Conservation (phyloP, 2,329 filamentous ascomycete genomes). For the Penicillium frequentans region DNA sequence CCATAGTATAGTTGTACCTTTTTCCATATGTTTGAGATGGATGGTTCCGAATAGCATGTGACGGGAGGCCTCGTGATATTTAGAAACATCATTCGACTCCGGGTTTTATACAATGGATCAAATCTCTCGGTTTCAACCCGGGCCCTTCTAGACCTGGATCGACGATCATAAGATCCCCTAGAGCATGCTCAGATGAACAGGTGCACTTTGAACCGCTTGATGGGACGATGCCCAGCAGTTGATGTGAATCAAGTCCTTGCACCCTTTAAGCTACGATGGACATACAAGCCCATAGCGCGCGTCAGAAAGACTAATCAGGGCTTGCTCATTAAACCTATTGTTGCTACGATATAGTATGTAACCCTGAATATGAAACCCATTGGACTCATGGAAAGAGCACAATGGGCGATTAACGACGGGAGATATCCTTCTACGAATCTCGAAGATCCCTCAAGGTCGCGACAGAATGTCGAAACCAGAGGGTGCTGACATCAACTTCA, state of each 20-base stretch:
- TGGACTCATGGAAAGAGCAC: conserved; percentile 46
- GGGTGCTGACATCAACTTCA: conserved; percentile 44
- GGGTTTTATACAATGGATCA: neutral
- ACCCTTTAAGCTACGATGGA: neutral
- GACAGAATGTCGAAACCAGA: conserved; percentile 49
- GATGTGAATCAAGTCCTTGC: neutral
- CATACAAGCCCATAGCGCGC: neutral
- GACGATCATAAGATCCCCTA: neutral
- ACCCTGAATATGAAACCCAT: conserved; percentile 53
- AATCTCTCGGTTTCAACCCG: neutral
- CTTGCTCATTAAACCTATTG: neutral
- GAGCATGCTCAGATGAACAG: neutral
- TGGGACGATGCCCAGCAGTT: too few relatives aligned
- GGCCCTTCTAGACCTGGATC: neutral
- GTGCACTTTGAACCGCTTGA: too few relatives aligned
- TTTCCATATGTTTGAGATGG: neutral
- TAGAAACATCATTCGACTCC: neutral
- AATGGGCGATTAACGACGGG: conserved; percentile 54
- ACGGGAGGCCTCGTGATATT: neutral
- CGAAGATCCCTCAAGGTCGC: conserved; percentile 39
- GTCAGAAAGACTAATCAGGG: neutral
- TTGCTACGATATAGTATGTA: conserved; percentile 31
- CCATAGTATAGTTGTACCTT: neutral
- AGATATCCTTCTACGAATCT: conserved; percentile 41
- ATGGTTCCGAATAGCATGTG: neutral